These are phyloP conservation scores for Entophlyctis helioformis DNA, from an alignment of 192 early-diverging fungal genomes.

Conservation along the genomic window DNA sequence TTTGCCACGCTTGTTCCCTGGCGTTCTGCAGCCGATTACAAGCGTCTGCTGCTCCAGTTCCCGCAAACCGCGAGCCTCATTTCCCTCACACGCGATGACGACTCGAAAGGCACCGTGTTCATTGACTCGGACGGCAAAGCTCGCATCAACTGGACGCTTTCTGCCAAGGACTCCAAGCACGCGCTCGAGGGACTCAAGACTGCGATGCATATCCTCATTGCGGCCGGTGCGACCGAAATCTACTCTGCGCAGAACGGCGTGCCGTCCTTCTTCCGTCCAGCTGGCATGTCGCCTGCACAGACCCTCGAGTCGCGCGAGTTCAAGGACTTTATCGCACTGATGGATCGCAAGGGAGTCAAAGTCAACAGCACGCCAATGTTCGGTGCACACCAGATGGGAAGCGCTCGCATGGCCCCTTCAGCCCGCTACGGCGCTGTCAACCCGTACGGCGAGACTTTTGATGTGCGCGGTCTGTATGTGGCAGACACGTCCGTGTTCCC, in stretches of 20 bases:
- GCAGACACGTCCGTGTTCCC: too few relatives aligned
- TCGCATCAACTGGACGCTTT: constrained; percentile 34
- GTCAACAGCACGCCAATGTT: constrained; percentile 22
- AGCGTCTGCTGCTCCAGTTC: constrained; percentile 31
- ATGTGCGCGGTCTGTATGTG: constrained; percentile 58
- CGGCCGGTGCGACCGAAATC: constrained; percentile 52
- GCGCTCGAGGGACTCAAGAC: constrained; percentile 31
- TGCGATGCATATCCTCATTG: constrained; percentile 36
- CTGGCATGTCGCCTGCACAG: background rate
- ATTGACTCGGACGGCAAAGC: constrained; percentile 27
- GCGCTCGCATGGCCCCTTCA: constrained; percentile 48
- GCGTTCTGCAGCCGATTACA: constrained; percentile 33
- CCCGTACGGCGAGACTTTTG: constrained; percentile 62
- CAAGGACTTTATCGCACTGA: constrained; percentile 17
- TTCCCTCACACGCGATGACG: constrained; percentile 50
- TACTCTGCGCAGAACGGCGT: constrained; percentile 37
- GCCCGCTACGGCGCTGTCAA: constrained; percentile 45
- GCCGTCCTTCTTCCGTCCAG: constrained; percentile 2
- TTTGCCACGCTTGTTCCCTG: constrained; percentile 33
- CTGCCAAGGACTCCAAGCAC: constrained; percentile 34
- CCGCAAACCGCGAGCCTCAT: constrained; percentile 36
- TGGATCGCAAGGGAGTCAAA: constrained; percentile 11
- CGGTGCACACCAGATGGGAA: constrained; percentile 53
- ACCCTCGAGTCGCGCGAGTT: constrained; percentile 4
- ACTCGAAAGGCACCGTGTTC: constrained; percentile 28